phyloP scores from a whole-genome alignment of 129 eudicot genomes.

The Calendula officinalis region DNA sequence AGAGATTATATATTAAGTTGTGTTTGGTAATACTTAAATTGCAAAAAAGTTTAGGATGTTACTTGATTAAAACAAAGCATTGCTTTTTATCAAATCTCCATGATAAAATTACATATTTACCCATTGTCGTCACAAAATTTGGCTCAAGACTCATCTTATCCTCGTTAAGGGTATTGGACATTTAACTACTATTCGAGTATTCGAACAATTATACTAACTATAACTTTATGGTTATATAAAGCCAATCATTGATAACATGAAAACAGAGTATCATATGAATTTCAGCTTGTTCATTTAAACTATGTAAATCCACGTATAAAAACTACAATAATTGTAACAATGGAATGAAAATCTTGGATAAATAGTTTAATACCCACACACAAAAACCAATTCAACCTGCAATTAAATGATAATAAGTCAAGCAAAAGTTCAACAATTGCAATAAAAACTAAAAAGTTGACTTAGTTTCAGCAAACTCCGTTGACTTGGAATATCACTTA shows the following conservation, averaged over 20 bases:
- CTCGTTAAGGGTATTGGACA: background rate
- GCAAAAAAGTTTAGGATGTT: slow-evolving; percentile 1
- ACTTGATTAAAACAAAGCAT: background rate
- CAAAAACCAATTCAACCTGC: no score
- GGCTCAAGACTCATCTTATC: background rate
- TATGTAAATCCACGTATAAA: no score
- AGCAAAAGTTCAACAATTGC: background rate
- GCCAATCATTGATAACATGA: no score
- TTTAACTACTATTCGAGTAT: background rate
- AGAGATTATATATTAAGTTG: background rate
- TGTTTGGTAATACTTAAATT: background rate
- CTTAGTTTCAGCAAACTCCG: background rate
- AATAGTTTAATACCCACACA: no score
- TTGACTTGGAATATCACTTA: background rate
- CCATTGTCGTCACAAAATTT: background rate
- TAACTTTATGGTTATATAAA: no score
- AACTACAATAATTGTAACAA: no score
- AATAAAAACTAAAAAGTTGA: background rate
- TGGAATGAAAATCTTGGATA: no score
- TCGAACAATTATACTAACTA: background rate
- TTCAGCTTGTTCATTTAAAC: no score
- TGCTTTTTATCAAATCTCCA: background rate
- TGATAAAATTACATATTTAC: background rate
- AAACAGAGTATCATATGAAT: no score
- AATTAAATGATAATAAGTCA: background rate